These are phyloP conservation scores for Podila epicladia DNA, from an alignment of 192 early-diverging fungal genomes.

Conservation along the genomic window DNA sequence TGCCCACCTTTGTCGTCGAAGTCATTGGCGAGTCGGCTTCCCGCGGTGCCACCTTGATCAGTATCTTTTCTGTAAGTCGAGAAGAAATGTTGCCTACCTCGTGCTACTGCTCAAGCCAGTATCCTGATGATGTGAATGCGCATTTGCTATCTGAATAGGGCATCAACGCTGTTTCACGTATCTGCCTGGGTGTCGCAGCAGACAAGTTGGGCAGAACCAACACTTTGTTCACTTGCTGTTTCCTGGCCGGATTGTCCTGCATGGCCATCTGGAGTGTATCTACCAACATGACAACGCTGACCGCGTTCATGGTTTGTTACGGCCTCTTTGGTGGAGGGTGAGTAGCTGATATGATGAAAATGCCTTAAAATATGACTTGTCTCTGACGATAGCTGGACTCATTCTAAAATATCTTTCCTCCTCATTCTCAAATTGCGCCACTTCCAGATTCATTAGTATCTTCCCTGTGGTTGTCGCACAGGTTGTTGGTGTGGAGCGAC, in stretches of 20 bases:
- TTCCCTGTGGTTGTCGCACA: slow-evolving; percentile 59
- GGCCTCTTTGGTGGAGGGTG: slow-evolving; percentile 62
- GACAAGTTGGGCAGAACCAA: slow-evolving; percentile 59
- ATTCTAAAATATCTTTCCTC: slow-evolving; percentile 13
- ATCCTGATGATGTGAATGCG: too few species aligned
- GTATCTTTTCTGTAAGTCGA: slow-evolving; percentile 25
- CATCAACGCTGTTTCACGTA: slow-evolving; percentile 56
- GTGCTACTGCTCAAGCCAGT: not conserved
- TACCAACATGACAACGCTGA: slow-evolving; percentile 32
- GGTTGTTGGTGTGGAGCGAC: slow-evolving; percentile 60
- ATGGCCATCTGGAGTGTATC: slow-evolving; percentile 57
- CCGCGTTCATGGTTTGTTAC: slow-evolving; percentile 54
- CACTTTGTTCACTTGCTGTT: slow-evolving; percentile 43
- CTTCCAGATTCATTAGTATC: slow-evolving; percentile 54
- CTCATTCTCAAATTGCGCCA: not conserved
- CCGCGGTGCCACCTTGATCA: slow-evolving; percentile 27
- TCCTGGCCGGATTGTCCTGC: slow-evolving; percentile 56
- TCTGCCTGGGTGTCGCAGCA: slow-evolving; percentile 52
- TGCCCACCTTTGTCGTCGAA: slow-evolving; percentile 24
- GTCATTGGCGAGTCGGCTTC: not conserved
- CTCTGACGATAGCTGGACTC: not conserved
- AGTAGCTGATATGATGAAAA: not conserved
- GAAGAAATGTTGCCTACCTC: not conserved
- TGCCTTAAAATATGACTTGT: not conserved
- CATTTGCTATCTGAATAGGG: slow-evolving; percentile 33